These are phyloP conservation scores for Xylaria multiplex DNA, from an alignment of 2,329 filamentous ascomycete species.

Conservation along the genomic window DNA sequence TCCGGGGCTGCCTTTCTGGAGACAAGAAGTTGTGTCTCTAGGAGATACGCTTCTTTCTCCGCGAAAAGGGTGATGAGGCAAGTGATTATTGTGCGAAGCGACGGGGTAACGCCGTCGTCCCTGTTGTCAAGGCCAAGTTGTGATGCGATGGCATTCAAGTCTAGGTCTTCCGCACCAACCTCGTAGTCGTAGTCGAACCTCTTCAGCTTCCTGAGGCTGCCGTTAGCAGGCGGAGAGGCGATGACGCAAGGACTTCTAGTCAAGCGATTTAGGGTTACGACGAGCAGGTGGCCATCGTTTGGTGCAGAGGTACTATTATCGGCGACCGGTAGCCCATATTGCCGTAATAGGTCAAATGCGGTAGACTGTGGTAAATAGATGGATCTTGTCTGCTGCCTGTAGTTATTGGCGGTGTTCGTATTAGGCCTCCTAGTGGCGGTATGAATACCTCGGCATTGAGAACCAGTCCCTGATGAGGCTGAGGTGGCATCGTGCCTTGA, in stretches of 20 bases:
- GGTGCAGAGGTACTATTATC: conserved; percentile 38
- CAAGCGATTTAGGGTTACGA: conserved; percentile 72
- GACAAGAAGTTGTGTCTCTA: conserved; percentile 62
- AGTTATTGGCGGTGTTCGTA: background rate
- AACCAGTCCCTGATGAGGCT: conserved; percentile 32
- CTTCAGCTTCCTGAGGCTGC: conserved; percentile 57
- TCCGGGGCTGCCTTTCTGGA: conserved; percentile 40
- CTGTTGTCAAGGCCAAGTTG: conserved; percentile 64
- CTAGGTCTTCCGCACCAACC: conserved; percentile 49
- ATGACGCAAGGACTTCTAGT: conserved; percentile 71
- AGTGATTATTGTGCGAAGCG: conserved; percentile 61
- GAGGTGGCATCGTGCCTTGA: conserved; percentile 22
- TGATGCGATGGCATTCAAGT: conserved; percentile 54
- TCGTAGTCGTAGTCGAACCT: conserved; percentile 72
- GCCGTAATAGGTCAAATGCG: conserved; percentile 65
- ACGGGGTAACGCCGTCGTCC: conserved; percentile 49
- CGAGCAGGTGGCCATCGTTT: conserved; percentile 61
- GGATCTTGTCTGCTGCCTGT: conserved; percentile 55
- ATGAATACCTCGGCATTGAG: conserved; percentile 64
- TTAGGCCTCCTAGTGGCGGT: conserved; percentile 53
- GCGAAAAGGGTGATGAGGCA: conserved; percentile 68
- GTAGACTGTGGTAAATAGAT: conserved; percentile 66
- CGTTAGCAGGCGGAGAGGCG: conserved; percentile 61
- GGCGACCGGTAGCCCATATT: conserved; percentile 58
- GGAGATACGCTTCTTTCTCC: conserved; percentile 71